Conservation (phyloP, 1,139 yeast species). For the Lodderomyces metapsilosis region DNA sequence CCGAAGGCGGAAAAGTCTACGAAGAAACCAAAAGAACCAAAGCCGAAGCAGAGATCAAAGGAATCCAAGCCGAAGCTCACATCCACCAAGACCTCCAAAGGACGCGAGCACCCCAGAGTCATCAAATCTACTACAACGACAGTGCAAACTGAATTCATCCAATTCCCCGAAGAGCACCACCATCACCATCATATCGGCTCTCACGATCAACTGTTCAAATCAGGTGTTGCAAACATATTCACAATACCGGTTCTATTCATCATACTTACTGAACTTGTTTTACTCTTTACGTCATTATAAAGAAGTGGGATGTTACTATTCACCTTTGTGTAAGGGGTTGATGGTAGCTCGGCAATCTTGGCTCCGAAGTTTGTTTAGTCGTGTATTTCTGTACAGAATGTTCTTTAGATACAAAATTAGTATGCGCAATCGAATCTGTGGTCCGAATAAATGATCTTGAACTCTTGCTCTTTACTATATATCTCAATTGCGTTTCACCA, state of each 20-base stretch:
- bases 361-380: background rate
- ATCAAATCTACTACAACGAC: background rate
- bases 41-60: background rate
- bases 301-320: too few relatives aligned
- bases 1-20: background rate
- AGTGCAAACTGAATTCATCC: conserved; percentile 5
- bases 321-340: too few relatives aligned
- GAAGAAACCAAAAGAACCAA: background rate
- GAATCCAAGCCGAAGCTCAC: background rate
- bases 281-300: conserved; percentile 10
- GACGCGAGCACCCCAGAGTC: background rate
- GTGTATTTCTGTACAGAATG: conserved; percentile 1
- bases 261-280: conserved; percentile 6
- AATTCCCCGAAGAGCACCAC: conserved; percentile 7
- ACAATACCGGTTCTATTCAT: conserved; percentile 7
- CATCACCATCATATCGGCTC: background rate
- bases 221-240: conserved; percentile 9
- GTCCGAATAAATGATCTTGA: conserved; percentile 1
- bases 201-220: background rate
- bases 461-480: background rate
- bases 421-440: conserved; percentile 2
- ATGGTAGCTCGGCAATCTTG: background rate
- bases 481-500: background rate
- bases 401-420: background rate
- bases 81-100: background rate